Base-by-base conservation (phyloP, 345 rosid genomes). In the Angophora floribunda region DNA sequence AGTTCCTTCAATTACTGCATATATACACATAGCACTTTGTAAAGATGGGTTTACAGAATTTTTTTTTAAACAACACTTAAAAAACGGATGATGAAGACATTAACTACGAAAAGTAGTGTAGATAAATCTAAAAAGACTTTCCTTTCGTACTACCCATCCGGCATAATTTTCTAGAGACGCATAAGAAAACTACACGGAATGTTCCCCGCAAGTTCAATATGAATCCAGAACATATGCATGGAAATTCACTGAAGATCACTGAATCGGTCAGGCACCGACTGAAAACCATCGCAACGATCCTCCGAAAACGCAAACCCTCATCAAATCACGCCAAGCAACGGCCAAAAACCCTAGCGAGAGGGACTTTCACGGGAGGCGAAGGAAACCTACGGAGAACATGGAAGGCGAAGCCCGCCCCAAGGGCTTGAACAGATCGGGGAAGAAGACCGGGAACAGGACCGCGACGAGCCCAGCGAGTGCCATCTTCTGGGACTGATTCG, bases 371-470 rank as follows among this genome's bases (percentile, higher is more conserved):
- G 82, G 82, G 10, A 6, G 41, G 82, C 82, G 7, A 41, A 44
- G 24, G 44, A 75, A 75, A 41, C 84, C 12, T 91, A 97, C 98
- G 53, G 97, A 96, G 96, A 98, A 96, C 85, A 94, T 90, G 88
- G 95, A 93, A 86, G 99, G 97, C 61, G 89, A 97, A 86, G 99
- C 92, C 79, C 95, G 94, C 88, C 95, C 92, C 86, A 97, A 90
- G 24, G 99, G 99, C 50, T 85, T 32, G 90, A 95, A 98, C 86
- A 96, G 93, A 90, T 89, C 87, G 15, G 99, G 96, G 50, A 87
- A 87, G 87, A 94, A 89, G 86, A 93, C 86, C 14, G 99, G 99
- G 51, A 95, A 67, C 85, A 97, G 93, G 89, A 96, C 59, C 12
- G 92, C 84, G 88, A 94, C 87, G 52, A 93, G 93, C 3, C 93